A percentile compares a stretch with the other conserved stretches of the same genome.
phyloP scores from a whole-genome alignment of 2,329 filamentous ascomycete species.

The Cordyceps militaris region DNA sequence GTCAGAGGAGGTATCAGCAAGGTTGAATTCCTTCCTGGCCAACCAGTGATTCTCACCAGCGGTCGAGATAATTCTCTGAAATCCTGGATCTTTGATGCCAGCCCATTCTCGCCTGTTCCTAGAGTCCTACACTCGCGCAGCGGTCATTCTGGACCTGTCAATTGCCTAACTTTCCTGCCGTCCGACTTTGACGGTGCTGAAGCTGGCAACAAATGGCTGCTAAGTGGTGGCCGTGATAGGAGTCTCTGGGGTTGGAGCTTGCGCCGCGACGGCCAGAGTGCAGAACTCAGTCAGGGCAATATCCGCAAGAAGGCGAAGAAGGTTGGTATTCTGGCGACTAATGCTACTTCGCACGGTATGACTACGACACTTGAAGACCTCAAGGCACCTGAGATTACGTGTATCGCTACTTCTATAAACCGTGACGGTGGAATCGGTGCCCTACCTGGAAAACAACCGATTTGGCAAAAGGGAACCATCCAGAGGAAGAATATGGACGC shows the following conservation, averaged over 20 bases:
- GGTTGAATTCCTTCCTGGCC: slow-evolving; percentile 80
- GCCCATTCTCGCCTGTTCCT: slow-evolving; percentile 80
- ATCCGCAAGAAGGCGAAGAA: slow-evolving; percentile 88
- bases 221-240: slow-evolving; percentile 82
- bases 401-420: slow-evolving; percentile 85
- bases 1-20: slow-evolving; percentile 75
- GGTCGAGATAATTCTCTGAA: slow-evolving; percentile 90
- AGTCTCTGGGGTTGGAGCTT: slow-evolving; percentile 97
- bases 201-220: slow-evolving; percentile 82
- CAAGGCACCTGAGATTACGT: slow-evolving; percentile 87
- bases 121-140: slow-evolving; percentile 78
- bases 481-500: slow-evolving; percentile 59
- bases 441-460: slow-evolving; percentile 65
- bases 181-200: slow-evolving; percentile 86
- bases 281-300: slow-evolving; percentile 85
- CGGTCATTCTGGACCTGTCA: slow-evolving; percentile 83
- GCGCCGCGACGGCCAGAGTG: slow-evolving; percentile 86
- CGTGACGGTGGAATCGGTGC: slow-evolving; percentile 90
- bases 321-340: slow-evolving; percentile 59
- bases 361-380: slow-evolving; percentile 64
- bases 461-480: slow-evolving; percentile 73
- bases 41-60: slow-evolving; percentile 83
- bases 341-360: slow-evolving; percentile 50
- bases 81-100: slow-evolving; percentile 94
- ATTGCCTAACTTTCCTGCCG: slow-evolving; percentile 75